phyloP scores from a whole-genome alignment of 2,329 filamentous ascomycete species.

The Grosmannia serpens region DNA sequence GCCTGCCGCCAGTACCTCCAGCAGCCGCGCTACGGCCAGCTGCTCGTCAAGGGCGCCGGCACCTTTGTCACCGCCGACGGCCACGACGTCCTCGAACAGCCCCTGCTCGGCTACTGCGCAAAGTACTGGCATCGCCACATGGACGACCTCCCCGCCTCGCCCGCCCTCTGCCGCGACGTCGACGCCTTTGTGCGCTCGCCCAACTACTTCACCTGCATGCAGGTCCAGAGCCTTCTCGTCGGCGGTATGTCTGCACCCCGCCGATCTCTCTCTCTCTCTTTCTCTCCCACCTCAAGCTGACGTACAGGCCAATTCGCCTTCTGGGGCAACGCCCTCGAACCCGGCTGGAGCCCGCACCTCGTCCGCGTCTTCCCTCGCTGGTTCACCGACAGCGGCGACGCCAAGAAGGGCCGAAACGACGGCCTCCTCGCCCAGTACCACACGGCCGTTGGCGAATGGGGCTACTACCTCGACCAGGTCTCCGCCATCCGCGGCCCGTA shows the following conservation, averaged over 20 bases:
- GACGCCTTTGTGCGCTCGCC: neutral
- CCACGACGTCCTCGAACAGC: neutral
- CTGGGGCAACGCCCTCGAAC: neutral
- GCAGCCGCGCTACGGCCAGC: neutral
- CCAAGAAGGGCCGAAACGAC: neutral
- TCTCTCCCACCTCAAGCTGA: neutral
- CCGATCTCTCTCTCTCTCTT: neutral
- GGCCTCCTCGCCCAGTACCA: slow-evolving; percentile 1
- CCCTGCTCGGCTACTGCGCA: neutral
- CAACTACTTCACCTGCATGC: slow-evolving; percentile 1
- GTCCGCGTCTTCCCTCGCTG: neutral
- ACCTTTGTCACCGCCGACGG: neutral
- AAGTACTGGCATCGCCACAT: slow-evolving; percentile 2
- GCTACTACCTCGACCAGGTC: neutral
- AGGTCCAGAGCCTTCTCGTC: slow-evolving; percentile 2
- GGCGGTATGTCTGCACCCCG: neutral
- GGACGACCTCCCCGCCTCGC: neutral
- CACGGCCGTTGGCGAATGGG: neutral
- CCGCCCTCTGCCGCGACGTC: neutral
- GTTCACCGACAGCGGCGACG: neutral
- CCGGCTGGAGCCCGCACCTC: neutral
- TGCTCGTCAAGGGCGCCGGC: neutral
- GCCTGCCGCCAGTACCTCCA: slow-evolving; percentile 1
- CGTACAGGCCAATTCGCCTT: neutral
- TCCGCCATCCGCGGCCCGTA: neutral